A percentile compares a stretch with the other conserved stretches of the same genome.
Evolutionary conservation across 1,284 basidiomycete species (phyloP).

Genomic region (Xerocomus minutiporus): DNA sequence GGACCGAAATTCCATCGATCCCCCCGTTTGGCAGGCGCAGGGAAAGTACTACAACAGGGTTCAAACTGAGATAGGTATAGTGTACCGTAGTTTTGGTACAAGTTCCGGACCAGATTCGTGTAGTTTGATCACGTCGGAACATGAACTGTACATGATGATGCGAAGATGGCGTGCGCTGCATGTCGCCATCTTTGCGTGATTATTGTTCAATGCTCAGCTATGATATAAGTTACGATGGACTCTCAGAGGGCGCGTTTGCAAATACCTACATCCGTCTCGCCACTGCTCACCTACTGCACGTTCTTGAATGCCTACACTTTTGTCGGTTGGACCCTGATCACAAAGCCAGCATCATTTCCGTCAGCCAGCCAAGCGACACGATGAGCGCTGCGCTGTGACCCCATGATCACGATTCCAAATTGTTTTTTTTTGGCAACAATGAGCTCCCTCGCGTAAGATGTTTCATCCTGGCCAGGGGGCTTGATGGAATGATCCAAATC

Average conservation of each 20-base stretch:
- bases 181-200: constrained; percentile 15
- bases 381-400: not conserved
- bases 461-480: not conserved
- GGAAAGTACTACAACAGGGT: too few relatives aligned
- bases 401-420: not conserved
- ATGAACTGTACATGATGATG: too few relatives aligned
- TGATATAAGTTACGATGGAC: constrained; percentile 1
- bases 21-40: not conserved
- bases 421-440: not conserved
- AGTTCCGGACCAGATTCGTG: too few relatives aligned
- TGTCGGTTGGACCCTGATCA: too few relatives aligned
- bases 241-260: not conserved
- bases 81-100: not conserved
- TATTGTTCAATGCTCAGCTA: not conserved
- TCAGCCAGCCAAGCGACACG: not conserved
- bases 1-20: not conserved
- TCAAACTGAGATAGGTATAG: not conserved
- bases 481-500: not conserved
- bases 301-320: not conserved
- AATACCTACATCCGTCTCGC: too few relatives aligned
- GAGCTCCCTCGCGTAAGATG: not conserved
- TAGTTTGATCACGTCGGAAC: not conserved
- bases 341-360: too few relatives aligned
- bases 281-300: not conserved
- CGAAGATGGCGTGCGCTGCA: not conserved